These are phyloP conservation scores for Auxenochlorella pyrenoidosa DNA, from an alignment of 139 green algal species.

Conservation along the genomic window DNA sequence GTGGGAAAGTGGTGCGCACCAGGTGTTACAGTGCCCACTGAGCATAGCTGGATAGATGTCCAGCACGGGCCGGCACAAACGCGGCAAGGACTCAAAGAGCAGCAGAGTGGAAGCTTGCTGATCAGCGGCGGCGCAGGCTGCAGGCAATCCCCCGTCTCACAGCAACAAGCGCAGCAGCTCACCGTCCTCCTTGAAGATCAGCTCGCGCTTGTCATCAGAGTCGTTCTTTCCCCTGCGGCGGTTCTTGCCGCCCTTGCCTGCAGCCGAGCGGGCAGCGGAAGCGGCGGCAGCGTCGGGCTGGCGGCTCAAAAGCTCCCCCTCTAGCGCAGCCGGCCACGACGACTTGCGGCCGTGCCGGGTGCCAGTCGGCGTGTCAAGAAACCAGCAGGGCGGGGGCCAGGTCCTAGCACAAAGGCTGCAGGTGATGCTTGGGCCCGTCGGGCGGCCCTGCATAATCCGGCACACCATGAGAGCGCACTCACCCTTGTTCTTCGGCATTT, in stretches of 20 bases:
- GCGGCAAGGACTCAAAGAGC: too few relatives aligned
- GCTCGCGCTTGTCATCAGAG: conserved; percentile 97
- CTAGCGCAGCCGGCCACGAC: not conserved
- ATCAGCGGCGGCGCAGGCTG: not conserved
- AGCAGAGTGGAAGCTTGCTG: too few relatives aligned
- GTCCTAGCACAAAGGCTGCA: too few relatives aligned
- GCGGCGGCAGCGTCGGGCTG: not conserved
- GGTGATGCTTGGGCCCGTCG: not conserved
- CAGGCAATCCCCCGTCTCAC: not conserved
- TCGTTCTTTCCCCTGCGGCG: conserved; percentile 88
- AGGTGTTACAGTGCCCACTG: not conserved
- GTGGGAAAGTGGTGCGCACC: not conserved
- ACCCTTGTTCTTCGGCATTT: conserved; percentile 75
- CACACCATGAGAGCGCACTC: not conserved
- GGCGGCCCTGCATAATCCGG: not conserved
- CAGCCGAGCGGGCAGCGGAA: not conserved
- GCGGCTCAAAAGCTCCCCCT: not conserved
- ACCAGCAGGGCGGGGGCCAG: too few relatives aligned
- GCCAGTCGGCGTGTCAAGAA: too few relatives aligned
- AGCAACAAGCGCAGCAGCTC: conserved; percentile 51
- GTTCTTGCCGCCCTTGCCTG: conserved; percentile 79
- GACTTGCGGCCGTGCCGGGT: too few relatives aligned
- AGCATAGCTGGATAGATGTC: not conserved
- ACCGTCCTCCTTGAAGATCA: conserved; percentile 99
- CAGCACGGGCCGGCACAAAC: too few relatives aligned